Base-by-base conservation (phyloP, 1,284 basidiomycete species). In the Fistulina hepatica region DNA sequence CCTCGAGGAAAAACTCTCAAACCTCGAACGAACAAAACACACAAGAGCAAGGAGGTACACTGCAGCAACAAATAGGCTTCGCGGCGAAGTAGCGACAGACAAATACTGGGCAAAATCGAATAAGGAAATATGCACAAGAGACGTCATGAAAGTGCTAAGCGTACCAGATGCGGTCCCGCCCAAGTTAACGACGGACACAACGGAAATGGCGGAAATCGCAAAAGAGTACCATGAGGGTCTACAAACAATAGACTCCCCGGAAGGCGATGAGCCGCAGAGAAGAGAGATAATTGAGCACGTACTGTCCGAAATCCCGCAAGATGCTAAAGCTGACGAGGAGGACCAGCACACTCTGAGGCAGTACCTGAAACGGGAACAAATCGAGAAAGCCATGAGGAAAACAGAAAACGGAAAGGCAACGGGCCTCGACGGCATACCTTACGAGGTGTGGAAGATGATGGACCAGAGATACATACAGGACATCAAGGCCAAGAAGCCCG, bases 181-280 rank as follows among this genome's bases (percentile, higher is more conserved):
- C 3, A 12, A 21, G 2, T 41, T 27, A 12, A 36, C 37, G 17
- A 44, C 40, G 2, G 19, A 37, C 30, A 45, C 44, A 5, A 6
- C 21, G 10, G 6, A 25, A 3, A 56, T 55, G 54, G 33, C 43
- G 4, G 37, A 28, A 12, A 33, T 49, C 12, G 38, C 41, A 7
- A 4, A 38, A 15, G 24, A 42, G 28, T 46, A 43, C 31, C 41
- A 45, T 15, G 11, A 37, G n/a, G 35, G 40, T 21, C 33, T 39
- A 2, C 43, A 44, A 24, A 21, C 23, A 9, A 26, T 8, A 9
- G 33, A 25, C 2, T n/a, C 7, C 6, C 11, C 15, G 5, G 37
- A 43, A 4, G 22, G 32, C 5, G 6, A 6, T 4, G 37, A 20
- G 11, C n/a, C 5, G 10, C 36, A 6, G 15, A 32, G 16, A 32